Evolutionary conservation across 2,329 filamentous ascomycete genomes (phyloP).

Genomic region (Penicillium sp.): DNA sequence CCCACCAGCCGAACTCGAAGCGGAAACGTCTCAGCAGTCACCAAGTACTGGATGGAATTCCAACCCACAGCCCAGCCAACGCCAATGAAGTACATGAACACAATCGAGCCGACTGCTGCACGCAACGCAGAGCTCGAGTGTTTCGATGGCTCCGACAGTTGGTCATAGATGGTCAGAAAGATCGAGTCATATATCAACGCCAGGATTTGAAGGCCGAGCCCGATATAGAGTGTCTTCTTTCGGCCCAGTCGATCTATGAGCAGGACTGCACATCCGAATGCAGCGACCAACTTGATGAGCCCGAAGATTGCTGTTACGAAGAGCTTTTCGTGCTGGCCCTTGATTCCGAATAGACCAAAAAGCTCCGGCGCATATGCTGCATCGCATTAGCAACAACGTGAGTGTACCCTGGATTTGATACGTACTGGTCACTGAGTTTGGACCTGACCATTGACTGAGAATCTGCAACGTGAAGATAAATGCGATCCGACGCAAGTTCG

Average conservation of each 20-base stretch:
- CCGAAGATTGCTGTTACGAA: slow-evolving; percentile 72
- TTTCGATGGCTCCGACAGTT: slow-evolving; percentile 28
- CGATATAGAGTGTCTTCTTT: slow-evolving; percentile 55
- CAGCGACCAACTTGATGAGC: slow-evolving; percentile 66
- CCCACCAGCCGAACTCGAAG: slow-evolving; percentile 43
- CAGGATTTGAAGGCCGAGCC: slow-evolving; percentile 49
- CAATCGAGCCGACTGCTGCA: slow-evolving; percentile 38
- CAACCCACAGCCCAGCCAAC: slow-evolving; percentile 50
- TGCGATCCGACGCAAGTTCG: slow-evolving; percentile 68
- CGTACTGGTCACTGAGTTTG: slow-evolving; percentile 64
- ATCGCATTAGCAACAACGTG: not conserved
- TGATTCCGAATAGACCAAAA: slow-evolving; percentile 67
- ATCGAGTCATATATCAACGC: slow-evolving; percentile 56
- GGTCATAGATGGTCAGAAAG: slow-evolving; percentile 41
- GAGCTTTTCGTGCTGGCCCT: slow-evolving; percentile 63
- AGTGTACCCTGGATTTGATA: not conserved
- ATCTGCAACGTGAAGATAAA: slow-evolving; percentile 65
- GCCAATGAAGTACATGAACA: slow-evolving; percentile 46
- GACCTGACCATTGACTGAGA: slow-evolving; percentile 69
- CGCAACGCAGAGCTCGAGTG: slow-evolving; percentile 12
- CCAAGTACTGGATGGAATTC: slow-evolving; percentile 48
- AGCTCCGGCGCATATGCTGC: slow-evolving; percentile 64
- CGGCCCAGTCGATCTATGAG: slow-evolving; percentile 72
- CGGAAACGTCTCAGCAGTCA: slow-evolving; percentile 49
- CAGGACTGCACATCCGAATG: slow-evolving; percentile 67